These are phyloP conservation scores for Mycena belliarum DNA, from an alignment of 768 basidiomycete species.

Conservation along the genomic window DNA sequence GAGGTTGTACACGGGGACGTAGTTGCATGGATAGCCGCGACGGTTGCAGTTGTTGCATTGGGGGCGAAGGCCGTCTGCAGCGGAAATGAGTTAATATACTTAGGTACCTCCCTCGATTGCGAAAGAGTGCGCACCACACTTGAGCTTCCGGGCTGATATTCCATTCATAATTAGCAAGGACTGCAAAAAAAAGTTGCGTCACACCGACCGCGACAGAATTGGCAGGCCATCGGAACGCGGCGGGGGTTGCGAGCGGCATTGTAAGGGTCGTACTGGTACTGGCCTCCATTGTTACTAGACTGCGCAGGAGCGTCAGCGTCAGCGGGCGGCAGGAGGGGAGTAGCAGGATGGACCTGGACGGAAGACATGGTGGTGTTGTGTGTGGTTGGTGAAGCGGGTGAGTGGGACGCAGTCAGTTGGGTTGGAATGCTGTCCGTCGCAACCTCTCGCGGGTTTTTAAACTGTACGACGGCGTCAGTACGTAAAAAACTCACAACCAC, in stretches of 20 bases:
- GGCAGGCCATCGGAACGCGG: slow-evolving; percentile 71
- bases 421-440: background rate
- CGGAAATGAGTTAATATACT: background rate
- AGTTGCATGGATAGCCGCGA: slow-evolving; percentile 58
- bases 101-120: background rate
- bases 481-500: slow-evolving; percentile 5
- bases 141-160: slow-evolving; percentile 62
- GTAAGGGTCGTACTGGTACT: slow-evolving; percentile 18
- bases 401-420: background rate
- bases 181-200: background rate
- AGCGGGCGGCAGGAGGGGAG: background rate
- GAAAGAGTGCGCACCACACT: slow-evolving; percentile 45
- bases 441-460: slow-evolving; percentile 12
- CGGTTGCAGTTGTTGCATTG: slow-evolving; percentile 67
- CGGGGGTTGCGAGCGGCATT: slow-evolving; percentile 30
- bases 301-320: background rate
- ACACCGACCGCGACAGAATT: slow-evolving; percentile 66
- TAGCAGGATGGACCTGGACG: slow-evolving; percentile 2
- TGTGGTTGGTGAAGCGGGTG: background rate
- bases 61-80: slow-evolving; percentile 51
- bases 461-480: slow-evolving; percentile 6
- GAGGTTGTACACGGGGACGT: slow-evolving; percentile 63
- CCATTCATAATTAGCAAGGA: background rate
- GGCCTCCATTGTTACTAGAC: slow-evolving; percentile 4
- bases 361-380: background rate